These are phyloP conservation scores for Astrothelium subdiscretum DNA, from an alignment of 495 filamentous ascomycete species.

Conservation along the genomic window DNA sequence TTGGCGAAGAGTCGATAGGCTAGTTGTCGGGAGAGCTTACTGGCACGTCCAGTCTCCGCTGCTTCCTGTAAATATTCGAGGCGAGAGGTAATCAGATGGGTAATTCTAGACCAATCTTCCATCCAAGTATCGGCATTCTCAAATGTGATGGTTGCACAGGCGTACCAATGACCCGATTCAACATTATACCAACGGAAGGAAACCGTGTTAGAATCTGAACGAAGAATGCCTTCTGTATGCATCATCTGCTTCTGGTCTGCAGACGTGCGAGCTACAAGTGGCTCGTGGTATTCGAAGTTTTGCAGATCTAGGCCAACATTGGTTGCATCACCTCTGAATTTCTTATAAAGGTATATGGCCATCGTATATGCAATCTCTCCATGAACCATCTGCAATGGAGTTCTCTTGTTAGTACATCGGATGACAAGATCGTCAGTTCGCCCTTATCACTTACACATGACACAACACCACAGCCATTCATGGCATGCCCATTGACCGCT, in stretches of 20 bases:
- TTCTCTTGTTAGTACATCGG: neutral
- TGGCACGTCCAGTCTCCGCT: conserved; percentile 18
- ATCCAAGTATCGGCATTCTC: conserved; percentile 11
- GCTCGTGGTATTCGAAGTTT: no score
- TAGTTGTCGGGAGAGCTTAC: conserved; percentile 47
- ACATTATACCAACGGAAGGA: neutral
- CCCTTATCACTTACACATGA: neutral
- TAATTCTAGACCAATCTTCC: conserved; percentile 35
- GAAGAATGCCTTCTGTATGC: neutral
- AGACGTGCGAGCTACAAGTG: neutral
- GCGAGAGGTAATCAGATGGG: conserved; percentile 34
- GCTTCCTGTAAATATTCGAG: conserved; percentile 33
- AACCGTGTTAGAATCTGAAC: neutral
- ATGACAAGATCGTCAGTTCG: neutral
- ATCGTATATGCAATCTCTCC: conserved; percentile 1
- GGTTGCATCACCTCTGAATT: neutral
- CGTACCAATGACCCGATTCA: neutral
- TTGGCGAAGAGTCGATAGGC: conserved; percentile 63
- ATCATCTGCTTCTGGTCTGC: neutral
- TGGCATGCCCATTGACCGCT: neutral
- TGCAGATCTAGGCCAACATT: neutral
- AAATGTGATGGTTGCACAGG: neutral
- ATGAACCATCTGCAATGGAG: neutral
- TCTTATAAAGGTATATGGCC: neutral
- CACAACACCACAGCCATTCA: neutral